These are phyloP conservation scores for Penicillium bovifimosum DNA, from an alignment of 495 filamentous ascomycete genomes.

Conservation along the genomic window DNA sequence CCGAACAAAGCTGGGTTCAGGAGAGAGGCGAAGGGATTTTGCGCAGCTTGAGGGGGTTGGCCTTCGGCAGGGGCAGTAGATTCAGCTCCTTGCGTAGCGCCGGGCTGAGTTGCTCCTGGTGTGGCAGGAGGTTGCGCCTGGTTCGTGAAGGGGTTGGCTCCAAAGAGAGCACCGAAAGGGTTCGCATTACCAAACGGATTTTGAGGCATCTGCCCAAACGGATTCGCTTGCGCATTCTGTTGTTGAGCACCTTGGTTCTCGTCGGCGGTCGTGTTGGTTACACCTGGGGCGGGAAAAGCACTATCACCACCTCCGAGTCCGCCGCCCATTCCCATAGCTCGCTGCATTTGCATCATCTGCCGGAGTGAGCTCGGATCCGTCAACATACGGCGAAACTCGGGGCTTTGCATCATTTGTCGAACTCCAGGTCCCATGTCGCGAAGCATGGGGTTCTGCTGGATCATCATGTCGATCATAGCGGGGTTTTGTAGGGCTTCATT, in stretches of 20 bases:
- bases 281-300: slow-evolving; percentile 83
- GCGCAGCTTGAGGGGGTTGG: slow-evolving; percentile 27
- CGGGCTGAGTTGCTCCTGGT: slow-evolving; percentile 20
- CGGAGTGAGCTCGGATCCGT: slow-evolving; percentile 84
- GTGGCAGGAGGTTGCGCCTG: slow-evolving; percentile 19
- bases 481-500: slow-evolving; percentile 95
- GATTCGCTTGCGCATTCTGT: slow-evolving; percentile 33
- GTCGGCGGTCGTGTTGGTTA: slow-evolving; percentile 64
- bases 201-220: slow-evolving; percentile 28
- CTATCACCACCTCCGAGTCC: slow-evolving; percentile 39
- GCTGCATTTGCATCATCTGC: slow-evolving; percentile 72
- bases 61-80: slow-evolving; percentile 23
- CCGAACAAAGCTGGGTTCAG: slow-evolving; percentile 44
- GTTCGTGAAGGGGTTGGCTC: slow-evolving; percentile 33
- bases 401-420: slow-evolving; percentile 77
- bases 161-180: slow-evolving; percentile 70
- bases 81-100: slow-evolving; percentile 14
- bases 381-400: slow-evolving; percentile 87
- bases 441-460: slow-evolving; percentile 80
- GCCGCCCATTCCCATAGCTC: slow-evolving; percentile 56
- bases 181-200: slow-evolving; percentile 42
- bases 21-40: slow-evolving; percentile 51
- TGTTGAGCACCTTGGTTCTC: slow-evolving; percentile 39
- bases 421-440: slow-evolving; percentile 75
- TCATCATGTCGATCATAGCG: slow-evolving; percentile 85